Evolutionary conservation across 306 rosid genomes (phyloP).

Genomic region (Ormosia emarginata): DNA sequence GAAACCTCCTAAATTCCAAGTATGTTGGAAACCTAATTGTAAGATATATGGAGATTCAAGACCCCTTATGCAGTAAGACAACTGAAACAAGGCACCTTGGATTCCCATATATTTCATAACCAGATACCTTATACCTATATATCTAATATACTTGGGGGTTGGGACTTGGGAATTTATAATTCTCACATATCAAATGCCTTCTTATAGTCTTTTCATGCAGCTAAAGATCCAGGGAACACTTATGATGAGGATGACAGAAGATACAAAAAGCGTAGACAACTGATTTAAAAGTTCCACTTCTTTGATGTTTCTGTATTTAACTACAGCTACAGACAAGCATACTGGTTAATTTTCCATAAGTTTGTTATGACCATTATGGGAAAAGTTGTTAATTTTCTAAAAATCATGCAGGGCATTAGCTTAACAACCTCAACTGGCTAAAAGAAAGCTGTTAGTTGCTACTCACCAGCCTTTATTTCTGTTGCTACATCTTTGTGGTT

Average conservation of each 20-base stretch:
- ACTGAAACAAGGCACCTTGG: background rate
- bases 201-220: background rate
- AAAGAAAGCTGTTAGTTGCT: background rate
- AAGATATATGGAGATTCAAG: background rate
- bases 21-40: background rate
- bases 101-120: background rate
- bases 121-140: too few relatives aligned
- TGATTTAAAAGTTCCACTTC: background rate
- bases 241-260: background rate
- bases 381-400: background rate
- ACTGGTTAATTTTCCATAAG: background rate
- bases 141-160: background rate
- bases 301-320: background rate
- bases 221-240: background rate
- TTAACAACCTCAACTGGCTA: background rate
- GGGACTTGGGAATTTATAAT: background rate
- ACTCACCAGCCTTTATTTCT: conserved; percentile 50
- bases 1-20: background rate
- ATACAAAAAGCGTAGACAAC: background rate
- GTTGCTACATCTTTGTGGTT: conserved; percentile 30
- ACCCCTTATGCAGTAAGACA: background rate
- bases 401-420: background rate
- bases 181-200: background rate
- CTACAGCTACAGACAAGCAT: background rate
- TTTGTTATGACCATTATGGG: background rate